Base-by-base conservation (phyloP, 169 alveolate genomes). In the Theileria equi region DNA sequence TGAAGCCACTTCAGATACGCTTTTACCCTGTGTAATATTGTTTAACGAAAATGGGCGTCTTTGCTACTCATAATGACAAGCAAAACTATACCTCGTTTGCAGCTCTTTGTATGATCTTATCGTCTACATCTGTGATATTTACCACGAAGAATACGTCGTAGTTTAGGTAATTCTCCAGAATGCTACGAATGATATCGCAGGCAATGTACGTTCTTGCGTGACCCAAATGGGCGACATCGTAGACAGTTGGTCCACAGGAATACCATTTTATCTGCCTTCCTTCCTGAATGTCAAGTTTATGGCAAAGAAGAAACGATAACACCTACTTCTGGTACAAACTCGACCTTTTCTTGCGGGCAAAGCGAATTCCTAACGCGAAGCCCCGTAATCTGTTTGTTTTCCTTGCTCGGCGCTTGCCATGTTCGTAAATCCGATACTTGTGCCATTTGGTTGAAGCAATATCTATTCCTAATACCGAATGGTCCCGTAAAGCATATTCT, bases 61-160 rank as follows among this genome's bases (percentile, higher is more conserved):
- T n/a, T n/a, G n/a, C n/a, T n/a, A n/a, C n/a, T n/a, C n/a, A n/a
- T n/a, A n/a, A n/a, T n/a, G n/a, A n/a, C n/a, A n/a, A n/a, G n/a
- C 17, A 13, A 13, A 3, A 3, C 25, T 74, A 10, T 25, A 77
- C 86, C 74, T 66, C 90, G 17, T 70, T 82, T 45, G 62, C 65
- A 28, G 89, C 82, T 7, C 89, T 88, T 40, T 82, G 84, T 44
- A 97, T 98, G 70, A 97, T 98, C 84, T 97, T 98, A 84, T 97
- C 99, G 68, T 98, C 99, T 36, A 97, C 94, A 74, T 97, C 99
- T 0, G 99, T 98, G 54, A 97, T 97, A 81, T 98, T 98, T 98
- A 95, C 95, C 63, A 94, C 95, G 81, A 94, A 76, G 76, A 82
- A 67, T 5, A 96, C 96, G 71, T 96, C 97, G 79, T 97, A 96